Percentiles rank a stretch among this genome's conserved stretches.
These are phyloP conservation scores for Fusarium domesticum DNA, from an alignment of 2,329 filamentous ascomycete species.

Conservation along the genomic window DNA sequence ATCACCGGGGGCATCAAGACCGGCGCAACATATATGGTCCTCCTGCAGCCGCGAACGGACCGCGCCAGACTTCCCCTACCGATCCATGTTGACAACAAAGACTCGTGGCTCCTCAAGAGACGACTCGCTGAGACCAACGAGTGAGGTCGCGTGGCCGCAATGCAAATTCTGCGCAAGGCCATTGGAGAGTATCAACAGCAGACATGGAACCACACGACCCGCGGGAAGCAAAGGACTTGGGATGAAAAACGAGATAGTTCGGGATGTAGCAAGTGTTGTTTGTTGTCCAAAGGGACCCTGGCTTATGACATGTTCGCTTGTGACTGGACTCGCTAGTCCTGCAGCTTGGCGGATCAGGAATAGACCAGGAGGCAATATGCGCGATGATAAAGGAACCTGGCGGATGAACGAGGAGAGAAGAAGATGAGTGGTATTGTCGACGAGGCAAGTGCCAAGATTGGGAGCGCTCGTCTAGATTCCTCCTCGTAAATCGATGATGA, in stretches of 20 bases:
- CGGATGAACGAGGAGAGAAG: conserved; percentile 17
- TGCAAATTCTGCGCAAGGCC: conserved; percentile 23
- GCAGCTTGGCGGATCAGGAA: conserved; percentile 17
- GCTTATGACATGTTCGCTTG: conserved; percentile 32
- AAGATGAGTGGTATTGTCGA: neutral
- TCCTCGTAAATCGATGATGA: neutral
- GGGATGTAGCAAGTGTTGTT: conserved; percentile 11
- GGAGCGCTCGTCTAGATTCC: neutral
- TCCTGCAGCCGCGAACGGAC: conserved; percentile 14
- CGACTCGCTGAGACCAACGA: conserved; percentile 6
- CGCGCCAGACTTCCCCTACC: conserved; percentile 8
- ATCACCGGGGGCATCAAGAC: conserved; percentile 63
- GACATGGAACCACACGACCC: conserved; percentile 7
- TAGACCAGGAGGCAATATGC: conserved; percentile 7
- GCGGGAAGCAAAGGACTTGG: neutral
- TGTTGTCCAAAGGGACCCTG: conserved; percentile 11
- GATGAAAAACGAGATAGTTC: conserved; percentile 15
- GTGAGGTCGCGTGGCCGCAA: conserved; percentile 21
- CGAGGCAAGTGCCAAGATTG: neutral
- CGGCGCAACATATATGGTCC: conserved; percentile 33
- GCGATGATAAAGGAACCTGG: conserved; percentile 9
- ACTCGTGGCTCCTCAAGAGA: conserved; percentile 1
- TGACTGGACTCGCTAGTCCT: conserved; percentile 26
- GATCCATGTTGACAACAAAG: conserved; percentile 11
- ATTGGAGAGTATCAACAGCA: conserved; percentile 15